These are phyloP conservation scores for Solanum virginianum DNA, from an alignment of 257 asterid genomes.

Conservation along the genomic window DNA sequence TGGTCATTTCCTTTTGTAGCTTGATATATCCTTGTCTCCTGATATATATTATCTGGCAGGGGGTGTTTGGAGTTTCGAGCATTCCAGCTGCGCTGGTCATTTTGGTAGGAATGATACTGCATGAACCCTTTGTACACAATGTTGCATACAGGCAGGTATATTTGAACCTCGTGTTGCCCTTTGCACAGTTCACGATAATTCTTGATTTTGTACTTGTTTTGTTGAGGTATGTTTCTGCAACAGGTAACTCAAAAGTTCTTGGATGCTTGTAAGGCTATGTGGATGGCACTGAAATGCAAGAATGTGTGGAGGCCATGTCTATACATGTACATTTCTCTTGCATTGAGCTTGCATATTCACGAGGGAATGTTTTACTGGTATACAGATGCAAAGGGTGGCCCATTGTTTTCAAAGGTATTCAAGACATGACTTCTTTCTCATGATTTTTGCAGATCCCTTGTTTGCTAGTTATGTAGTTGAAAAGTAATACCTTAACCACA, in stretches of 20 bases:
- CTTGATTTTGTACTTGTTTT: neutral
- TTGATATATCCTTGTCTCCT: neutral
- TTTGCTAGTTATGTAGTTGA: neutral
- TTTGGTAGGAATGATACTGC: conserved; percentile 40
- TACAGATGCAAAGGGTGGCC: conserved; percentile 55
- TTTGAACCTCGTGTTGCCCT: neutral
- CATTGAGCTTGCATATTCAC: conserved; percentile 53
- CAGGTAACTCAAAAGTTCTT: conserved; percentile 26
- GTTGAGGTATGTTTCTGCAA: neutral
- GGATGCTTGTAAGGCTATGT: conserved; percentile 42
- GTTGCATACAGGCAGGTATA: neutral
- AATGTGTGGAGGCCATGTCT: conserved; percentile 59
- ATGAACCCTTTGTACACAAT: conserved; percentile 22
- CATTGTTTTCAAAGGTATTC: conserved; percentile 54
- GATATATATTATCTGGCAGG: conserved; percentile 13
- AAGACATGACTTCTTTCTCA: neutral
- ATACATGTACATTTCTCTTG: conserved; percentile 51
- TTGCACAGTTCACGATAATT: neutral
- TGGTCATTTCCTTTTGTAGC: neutral
- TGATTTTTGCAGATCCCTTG: neutral
- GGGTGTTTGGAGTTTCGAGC: conserved; percentile 43
- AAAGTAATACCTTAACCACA: neutral
- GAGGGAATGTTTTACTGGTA: conserved; percentile 74
- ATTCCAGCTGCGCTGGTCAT: conserved; percentile 44
- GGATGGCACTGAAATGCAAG: conserved; percentile 32